phyloP scores from a whole-genome alignment of 495 filamentous ascomycete genomes.

The Aspergillus sclerotioniger region DNA sequence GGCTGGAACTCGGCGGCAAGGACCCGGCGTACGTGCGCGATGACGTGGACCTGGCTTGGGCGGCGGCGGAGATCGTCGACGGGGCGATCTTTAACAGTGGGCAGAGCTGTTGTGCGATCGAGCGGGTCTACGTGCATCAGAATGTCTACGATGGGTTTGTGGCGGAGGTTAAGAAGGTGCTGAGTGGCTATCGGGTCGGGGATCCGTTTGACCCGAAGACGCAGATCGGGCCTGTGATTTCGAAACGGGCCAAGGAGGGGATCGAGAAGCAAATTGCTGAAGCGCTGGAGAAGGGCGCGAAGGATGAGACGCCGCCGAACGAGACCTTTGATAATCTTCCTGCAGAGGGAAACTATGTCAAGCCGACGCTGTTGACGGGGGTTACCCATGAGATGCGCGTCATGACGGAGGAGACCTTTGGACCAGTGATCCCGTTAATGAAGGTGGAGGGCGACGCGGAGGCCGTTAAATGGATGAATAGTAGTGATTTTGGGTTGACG shows the following conservation, averaged over 20 bases:
- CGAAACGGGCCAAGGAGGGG: constrained; percentile 64
- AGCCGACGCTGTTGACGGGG: constrained; percentile 74
- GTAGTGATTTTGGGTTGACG: constrained; percentile 86
- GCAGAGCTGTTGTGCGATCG: constrained; percentile 88
- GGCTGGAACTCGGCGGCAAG: constrained; percentile 88
- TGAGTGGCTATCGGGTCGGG: constrained; percentile 80
- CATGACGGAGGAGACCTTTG: constrained; percentile 94
- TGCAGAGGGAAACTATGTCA: constrained; percentile 74
- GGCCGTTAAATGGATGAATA: constrained; percentile 82
- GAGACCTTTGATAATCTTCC: constrained; percentile 67
- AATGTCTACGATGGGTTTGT: constrained; percentile 78
- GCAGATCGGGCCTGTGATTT: constrained; percentile 84
- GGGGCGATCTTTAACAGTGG: constrained; percentile 92
- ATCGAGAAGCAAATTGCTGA: constrained; percentile 77
- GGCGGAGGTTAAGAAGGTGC: constrained; percentile 72
- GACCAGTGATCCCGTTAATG: constrained; percentile 87
- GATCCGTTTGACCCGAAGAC: constrained; percentile 75
- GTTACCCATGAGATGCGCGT: constrained; percentile 78
- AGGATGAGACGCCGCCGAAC: constrained; percentile 74
- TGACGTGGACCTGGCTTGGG: constrained; percentile 87
- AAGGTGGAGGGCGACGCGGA: constrained; percentile 78
- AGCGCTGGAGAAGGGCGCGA: constrained; percentile 78
- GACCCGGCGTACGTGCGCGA: constrained; percentile 85
- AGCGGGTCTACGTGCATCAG: constrained; percentile 83
- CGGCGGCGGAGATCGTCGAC: constrained; percentile 88